phyloP scores from a whole-genome alignment of 2,329 filamentous ascomycete genomes.

The Penicillium sp. region DNA sequence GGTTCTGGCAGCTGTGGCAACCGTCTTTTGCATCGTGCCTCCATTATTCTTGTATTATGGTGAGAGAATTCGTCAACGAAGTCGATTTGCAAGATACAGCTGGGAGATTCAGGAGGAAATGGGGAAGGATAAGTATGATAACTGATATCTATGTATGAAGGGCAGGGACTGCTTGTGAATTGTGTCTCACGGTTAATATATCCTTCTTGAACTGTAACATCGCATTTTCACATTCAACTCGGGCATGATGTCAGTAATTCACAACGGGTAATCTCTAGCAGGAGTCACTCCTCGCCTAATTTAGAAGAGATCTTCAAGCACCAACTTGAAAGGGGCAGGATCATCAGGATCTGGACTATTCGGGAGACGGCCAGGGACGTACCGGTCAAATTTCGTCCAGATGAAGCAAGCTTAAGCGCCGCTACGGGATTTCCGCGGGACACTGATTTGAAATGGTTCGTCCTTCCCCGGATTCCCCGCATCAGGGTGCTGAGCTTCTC shows the following conservation, averaged over 20 bases:
- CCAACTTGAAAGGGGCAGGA: neutral
- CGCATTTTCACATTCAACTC: too few species aligned
- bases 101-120: slow-evolving; percentile 32
- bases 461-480: neutral
- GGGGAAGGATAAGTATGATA: slow-evolving; percentile 29
- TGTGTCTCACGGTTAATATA: neutral
- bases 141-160: slow-evolving; percentile 10
- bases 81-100: slow-evolving; percentile 44
- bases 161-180: neutral
- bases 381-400: neutral
- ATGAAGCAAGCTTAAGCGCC: neutral
- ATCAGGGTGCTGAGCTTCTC: neutral
- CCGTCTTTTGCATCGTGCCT: slow-evolving; percentile 46
- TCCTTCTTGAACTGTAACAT: neutral
- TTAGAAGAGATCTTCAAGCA: neutral
- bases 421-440: neutral
- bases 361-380: neutral
- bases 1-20: slow-evolving; percentile 48
- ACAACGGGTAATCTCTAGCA: neutral
- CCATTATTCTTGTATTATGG: slow-evolving; percentile 46
- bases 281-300: too few species aligned
- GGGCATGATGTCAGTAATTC: neutral
- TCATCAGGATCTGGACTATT: neutral
- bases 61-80: slow-evolving; percentile 40
- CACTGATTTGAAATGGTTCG: neutral